Conservation (phyloP, 2,329 filamentous ascomycete genomes). For the Apiospora phragmitis region DNA sequence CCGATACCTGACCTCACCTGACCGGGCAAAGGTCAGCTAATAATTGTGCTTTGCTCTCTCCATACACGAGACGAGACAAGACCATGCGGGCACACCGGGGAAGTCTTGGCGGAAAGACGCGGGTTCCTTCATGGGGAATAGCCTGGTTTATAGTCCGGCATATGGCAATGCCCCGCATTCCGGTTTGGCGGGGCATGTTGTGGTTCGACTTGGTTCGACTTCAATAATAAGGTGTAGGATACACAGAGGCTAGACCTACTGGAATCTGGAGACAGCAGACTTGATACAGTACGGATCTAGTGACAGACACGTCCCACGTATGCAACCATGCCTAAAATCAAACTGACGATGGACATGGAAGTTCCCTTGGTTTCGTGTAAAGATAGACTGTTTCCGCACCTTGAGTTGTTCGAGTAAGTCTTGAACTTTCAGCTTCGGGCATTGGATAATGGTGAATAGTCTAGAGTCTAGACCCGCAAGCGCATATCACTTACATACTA, state of each 20-base stretch:
- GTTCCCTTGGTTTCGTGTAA: background rate
- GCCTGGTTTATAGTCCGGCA: background rate
- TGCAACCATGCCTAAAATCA: background rate
- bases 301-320: background rate
- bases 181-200: background rate
- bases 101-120: conserved; percentile 1
- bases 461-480: background rate
- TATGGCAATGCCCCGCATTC: background rate
- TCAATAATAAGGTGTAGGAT: background rate
- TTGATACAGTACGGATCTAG: background rate
- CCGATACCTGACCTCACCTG: conserved; percentile 1
- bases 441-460: background rate
- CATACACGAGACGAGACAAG: background rate
- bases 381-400: background rate
- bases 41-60: background rate
- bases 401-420: background rate
- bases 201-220: conserved; percentile 1
- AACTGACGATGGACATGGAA: background rate
- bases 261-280: background rate
- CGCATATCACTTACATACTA: background rate
- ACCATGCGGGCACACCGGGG: background rate
- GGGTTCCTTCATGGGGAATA: background rate
- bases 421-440: background rate
- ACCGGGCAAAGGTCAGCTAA: too few relatives aligned
- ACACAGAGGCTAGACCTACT: background rate